A percentile compares a stretch with the other conserved stretches of the same genome.
Evolutionary conservation across 2,329 filamentous ascomycete genomes (phyloP).

Genomic region (Pestalotiopsis sp.): DNA sequence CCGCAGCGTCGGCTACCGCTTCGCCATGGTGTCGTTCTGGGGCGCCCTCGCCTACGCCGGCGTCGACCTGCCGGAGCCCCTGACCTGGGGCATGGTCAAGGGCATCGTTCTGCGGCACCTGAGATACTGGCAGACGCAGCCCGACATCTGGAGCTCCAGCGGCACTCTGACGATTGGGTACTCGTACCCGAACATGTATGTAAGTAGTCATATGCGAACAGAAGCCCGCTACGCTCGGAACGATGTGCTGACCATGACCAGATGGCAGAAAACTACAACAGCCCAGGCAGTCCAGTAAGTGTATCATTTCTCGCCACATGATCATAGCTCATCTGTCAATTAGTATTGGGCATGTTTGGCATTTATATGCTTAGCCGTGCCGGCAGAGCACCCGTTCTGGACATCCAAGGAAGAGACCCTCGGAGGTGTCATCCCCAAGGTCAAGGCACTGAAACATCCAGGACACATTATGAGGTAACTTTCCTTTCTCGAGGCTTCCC

Average conservation of each 20-base stretch:
- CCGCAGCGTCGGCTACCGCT: conserved; percentile 78
- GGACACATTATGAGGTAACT: conserved; percentile 67
- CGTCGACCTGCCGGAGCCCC: conserved; percentile 70
- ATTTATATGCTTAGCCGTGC: conserved; percentile 73
- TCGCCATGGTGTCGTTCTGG: conserved; percentile 86
- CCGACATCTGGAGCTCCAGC: conserved; percentile 73
- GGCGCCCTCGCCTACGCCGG: conserved; percentile 75
- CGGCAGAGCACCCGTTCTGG: conserved; percentile 76
- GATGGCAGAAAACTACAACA: conserved; percentile 84
- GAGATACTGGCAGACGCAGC: conserved; percentile 78
- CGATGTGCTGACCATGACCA: conserved; percentile 31
- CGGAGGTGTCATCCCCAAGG: conserved; percentile 54
- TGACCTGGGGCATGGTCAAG: conserved; percentile 80
- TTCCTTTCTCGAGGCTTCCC: background rate
- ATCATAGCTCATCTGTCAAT: conserved; percentile 17
- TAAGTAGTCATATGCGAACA: conserved; percentile 33
- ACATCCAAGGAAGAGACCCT: conserved; percentile 66
- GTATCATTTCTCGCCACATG: background rate
- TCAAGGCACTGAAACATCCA: conserved; percentile 66
- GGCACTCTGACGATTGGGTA: conserved; percentile 79
- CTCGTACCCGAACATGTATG: conserved; percentile 77
- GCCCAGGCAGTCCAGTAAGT: conserved; percentile 64
- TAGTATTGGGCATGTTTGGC: conserved; percentile 80
- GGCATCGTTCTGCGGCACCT: conserved; percentile 74
- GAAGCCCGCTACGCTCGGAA: background rate